Evolutionary conservation across 2,329 filamentous ascomycete genomes (phyloP).

Genomic region (Ciborinia camelliae): DNA sequence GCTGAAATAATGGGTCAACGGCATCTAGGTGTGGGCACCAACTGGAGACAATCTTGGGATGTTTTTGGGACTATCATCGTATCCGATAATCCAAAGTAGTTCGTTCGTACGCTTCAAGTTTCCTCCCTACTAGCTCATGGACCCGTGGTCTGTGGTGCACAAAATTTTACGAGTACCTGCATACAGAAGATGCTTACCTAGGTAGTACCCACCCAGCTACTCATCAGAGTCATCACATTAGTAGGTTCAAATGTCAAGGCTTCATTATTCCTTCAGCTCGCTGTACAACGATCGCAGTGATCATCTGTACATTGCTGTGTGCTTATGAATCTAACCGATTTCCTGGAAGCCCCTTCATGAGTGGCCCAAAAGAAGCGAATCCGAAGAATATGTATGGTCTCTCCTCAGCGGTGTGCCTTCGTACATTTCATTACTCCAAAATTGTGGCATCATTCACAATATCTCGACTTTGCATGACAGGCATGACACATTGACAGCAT

Average conservation of each 20-base stretch:
- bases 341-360: slow-evolving; percentile 2
- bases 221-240: too few species aligned
- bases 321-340: slow-evolving; percentile 14
- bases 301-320: not conserved
- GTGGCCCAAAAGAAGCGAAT: slow-evolving; percentile 8
- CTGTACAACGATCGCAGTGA: not conserved
- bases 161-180: slow-evolving; percentile 13
- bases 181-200: slow-evolving; percentile 3
- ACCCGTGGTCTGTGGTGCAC: too few species aligned
- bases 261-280: slow-evolving; percentile 4
- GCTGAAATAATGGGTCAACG: slow-evolving; percentile 13
- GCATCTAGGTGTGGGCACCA: slow-evolving; percentile 1
- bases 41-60: not conserved
- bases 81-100: too few species aligned
- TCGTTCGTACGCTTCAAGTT: not conserved
- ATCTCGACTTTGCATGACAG: slow-evolving; percentile 7
- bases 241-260: not conserved
- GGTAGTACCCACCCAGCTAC: not conserved
- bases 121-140: not conserved
- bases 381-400: not conserved
- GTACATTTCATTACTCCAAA: slow-evolving; percentile 8
- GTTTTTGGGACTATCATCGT: not conserved
- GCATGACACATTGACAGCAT: not conserved
- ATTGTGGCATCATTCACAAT: slow-evolving; percentile 11
- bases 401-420: slow-evolving; percentile 12